Percentiles rank a stretch among this genome's conserved stretches.
phyloP scores from a whole-genome alignment of 2,329 filamentous ascomycete species.

The Sarocladium brachiariae region DNA sequence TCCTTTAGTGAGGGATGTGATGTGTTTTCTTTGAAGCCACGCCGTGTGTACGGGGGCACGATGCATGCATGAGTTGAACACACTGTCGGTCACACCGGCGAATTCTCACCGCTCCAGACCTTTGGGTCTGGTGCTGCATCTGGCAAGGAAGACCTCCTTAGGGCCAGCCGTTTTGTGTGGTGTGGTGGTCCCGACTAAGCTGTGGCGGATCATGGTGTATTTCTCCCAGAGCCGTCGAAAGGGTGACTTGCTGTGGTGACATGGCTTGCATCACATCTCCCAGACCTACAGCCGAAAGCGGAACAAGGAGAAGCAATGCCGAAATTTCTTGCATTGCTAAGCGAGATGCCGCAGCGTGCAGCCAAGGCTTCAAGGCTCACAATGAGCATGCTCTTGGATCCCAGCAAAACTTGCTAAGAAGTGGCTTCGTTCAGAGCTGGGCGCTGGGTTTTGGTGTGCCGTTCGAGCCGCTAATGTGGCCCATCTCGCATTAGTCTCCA shows the following conservation, averaged over 20 bases:
- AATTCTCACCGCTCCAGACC: neutral
- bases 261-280: no score
- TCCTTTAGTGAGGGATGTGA: neutral
- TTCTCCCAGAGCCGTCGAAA: no score
- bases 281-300: no score
- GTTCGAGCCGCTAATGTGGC: slow-evolving; percentile 5
- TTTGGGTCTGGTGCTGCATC: neutral
- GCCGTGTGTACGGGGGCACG: no score
- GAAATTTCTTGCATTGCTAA: neutral
- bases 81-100: neutral
- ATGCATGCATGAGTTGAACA: neutral
- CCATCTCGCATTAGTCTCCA: neutral
- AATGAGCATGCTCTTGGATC: neutral
- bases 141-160: no score
- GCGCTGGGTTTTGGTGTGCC: neutral
- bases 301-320: neutral
- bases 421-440: neutral
- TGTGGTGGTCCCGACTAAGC: no score
- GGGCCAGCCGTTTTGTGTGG: no score
- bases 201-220: no score
- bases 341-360: neutral
- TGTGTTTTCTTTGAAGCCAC: neutral
- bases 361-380: neutral
- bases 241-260: no score
- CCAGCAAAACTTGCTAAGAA: neutral